Evolutionary conservation across 164 flowering plant species (phyloP).

Genomic region (Stephania japonica): DNA sequence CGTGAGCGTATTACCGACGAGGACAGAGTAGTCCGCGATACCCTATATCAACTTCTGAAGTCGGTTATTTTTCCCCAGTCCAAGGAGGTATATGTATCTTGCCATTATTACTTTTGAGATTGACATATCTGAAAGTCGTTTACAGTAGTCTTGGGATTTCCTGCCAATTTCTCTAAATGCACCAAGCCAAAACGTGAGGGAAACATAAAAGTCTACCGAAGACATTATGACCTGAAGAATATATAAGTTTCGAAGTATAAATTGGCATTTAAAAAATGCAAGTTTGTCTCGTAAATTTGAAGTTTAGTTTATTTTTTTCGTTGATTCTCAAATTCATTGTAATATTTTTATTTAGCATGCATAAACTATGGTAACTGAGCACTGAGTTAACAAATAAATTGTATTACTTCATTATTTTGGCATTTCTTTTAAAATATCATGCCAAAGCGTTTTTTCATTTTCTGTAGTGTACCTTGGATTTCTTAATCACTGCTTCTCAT

Average conservation of each 20-base stretch:
- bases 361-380: too few relatives aligned
- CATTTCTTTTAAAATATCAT: too few relatives aligned
- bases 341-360: too few relatives aligned
- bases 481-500: too few relatives aligned
- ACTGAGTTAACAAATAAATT: too few relatives aligned
- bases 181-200: not conserved
- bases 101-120: not conserved
- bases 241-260: not conserved
- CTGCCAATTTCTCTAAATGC: too few relatives aligned
- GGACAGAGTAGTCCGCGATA: constrained; percentile 69
- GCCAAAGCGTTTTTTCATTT: not conserved
- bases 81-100: constrained; percentile 46
- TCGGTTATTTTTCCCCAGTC: constrained; percentile 57
- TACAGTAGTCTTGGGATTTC: too few relatives aligned
- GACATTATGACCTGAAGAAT: not conserved
- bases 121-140: not conserved
- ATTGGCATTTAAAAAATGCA: not conserved
- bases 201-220: not conserved
- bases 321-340: too few relatives aligned
- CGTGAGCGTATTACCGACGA: constrained; percentile 84
- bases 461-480: too few relatives aligned
- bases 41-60: constrained; percentile 65
- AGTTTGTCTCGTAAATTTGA: too few relatives aligned
- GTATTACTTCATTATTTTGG: not conserved
- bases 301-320: too few relatives aligned